Base-by-base conservation (phyloP, 805 yeast species). In the Myxozyma kluyveri region DNA sequence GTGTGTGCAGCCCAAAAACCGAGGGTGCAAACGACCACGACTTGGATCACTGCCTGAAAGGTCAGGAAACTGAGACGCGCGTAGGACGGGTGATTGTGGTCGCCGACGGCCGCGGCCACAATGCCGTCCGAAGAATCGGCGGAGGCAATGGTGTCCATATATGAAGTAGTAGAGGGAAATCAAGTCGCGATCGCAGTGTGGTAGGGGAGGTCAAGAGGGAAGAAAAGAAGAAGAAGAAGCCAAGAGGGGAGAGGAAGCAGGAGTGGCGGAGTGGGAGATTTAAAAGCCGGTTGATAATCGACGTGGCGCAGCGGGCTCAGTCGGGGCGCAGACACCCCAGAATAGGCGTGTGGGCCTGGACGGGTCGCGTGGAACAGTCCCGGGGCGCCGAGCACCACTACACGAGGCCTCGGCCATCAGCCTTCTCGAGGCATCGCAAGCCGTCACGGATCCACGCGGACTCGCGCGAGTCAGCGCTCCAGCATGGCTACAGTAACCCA, bases 41-140 rank as follows among this genome's bases (percentile, higher is more conserved):
- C 96, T 70, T 91, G 93, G 45, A 88, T 71, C 26, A 90, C 95
- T 0, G 97, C 96, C 72, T 91, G 89, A 63, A 91, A 83, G 0
- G 96, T 89, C 55, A 90, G 75, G 59, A 81, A 83, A 22, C 85
- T 52, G 40, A 72, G 64, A n/a, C 56, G 64, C 17, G 52, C 49
- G 45, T 68, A 71, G 21, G 72, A 68, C 32, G 60, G 60, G 36
- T 56, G 60, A 22, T 42, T 38, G 42, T 54, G 58, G 36, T 18
- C 48, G 19, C 40, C 26, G 37, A 38, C 19, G 29, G 24, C 33
- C 36, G 23, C 10, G 27, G 10, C 49, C 26, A 10, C 33, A 14
- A 19, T n/a, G 24, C 29, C 35, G 27, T 26, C 33, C n/a, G n/a
- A n/a, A n/a, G n/a, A n/a, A n/a, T n/a, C n/a, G n/a, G n/a, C n/a